phyloP scores from a whole-genome alignment of 345 rosid genomes.

The Eucalyptus grandis region DNA sequence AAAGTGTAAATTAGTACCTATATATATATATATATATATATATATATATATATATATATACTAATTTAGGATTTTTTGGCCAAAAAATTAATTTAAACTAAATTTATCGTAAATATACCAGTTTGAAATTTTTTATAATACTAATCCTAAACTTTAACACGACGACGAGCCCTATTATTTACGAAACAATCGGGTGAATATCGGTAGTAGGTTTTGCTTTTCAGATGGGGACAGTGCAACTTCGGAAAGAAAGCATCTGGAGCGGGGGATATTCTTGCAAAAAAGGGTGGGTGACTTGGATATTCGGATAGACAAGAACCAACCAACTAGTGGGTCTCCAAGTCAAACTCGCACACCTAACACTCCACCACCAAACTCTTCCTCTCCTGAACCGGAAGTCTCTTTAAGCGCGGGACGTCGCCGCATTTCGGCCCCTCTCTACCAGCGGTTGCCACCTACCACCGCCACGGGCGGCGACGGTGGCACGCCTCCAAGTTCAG shows the following conservation, averaged over 20 bases:
- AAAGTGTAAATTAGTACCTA: too few relatives aligned
- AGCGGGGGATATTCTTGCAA: not conserved
- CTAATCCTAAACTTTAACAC: not conserved
- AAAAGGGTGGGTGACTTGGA: not conserved
- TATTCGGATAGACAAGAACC: not conserved
- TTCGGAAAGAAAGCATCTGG: not conserved
- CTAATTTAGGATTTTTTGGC: fast-evolving
- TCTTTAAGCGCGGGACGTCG: not conserved
- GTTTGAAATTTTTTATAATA: too few relatives aligned
- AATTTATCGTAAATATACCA: fast-evolving
- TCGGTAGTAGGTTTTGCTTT: not conserved
- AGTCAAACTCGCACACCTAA: not conserved
- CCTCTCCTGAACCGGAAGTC: not conserved
- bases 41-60: too few relatives aligned
- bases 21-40: too few relatives aligned
- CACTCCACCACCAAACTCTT: not conserved
- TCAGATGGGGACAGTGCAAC: not conserved
- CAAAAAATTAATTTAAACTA: too few relatives aligned
- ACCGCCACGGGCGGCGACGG: not conserved
- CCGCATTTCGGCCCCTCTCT: not conserved
- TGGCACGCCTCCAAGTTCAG: not conserved
- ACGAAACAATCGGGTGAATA: not conserved
- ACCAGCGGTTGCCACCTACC: not conserved
- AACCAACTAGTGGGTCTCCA: not conserved
- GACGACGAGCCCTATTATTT: not conserved